Base-by-base conservation (phyloP, 1,139 yeast genomes). In the Debaryomycetaceae sp. region DNA sequence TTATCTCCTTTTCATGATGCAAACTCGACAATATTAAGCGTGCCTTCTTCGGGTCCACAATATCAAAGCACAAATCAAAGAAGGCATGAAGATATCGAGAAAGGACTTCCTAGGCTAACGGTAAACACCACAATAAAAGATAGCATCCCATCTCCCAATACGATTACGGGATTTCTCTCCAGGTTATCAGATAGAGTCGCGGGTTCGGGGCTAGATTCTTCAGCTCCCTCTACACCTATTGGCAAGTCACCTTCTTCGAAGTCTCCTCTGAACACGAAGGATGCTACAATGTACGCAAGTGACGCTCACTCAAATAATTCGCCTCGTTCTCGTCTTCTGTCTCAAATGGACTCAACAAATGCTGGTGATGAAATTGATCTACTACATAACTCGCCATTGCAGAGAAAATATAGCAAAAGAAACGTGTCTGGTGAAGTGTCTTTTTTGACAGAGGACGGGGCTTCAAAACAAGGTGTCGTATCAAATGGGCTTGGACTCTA, bases 111-210 rank as follows among this genome's bases (percentile, higher is more conserved):
- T 4, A 27, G 11, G 4, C 31, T 27, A 27, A 27, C 31, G 4
- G 11, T 27, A 27, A 27, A 27, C 11, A 27, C 31, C 11, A 27
- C 31, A 27, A 27, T 27, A 27, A 27, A 27, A 27, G 31, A 27
- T 27, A 27, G 31, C 31, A 27, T 27, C 24, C 46, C 55, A n/a
- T 48, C 57, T 1, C 59, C 63, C 8, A 49, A 62, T 2, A 62
- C 60, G 47, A 52, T 68, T 42, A 44, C 72, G 5, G 61, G 63
- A 44, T 59, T 64, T 4, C 49, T 73, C 34, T 52, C 72, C 3
- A 54, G 74, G 45, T 62, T 73, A 3, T 68, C 76, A 0, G 75
- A 72, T 43, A 68, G 78, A 52, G 65, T 73, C 41, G 77, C 76
- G 1, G 78, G 78, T 5, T 48, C 64, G 11, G 68, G 66, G 33